These are phyloP conservation scores for Diaporthe citriasiana DNA, from an alignment of 2,329 filamentous ascomycete genomes.

Conservation along the genomic window DNA sequence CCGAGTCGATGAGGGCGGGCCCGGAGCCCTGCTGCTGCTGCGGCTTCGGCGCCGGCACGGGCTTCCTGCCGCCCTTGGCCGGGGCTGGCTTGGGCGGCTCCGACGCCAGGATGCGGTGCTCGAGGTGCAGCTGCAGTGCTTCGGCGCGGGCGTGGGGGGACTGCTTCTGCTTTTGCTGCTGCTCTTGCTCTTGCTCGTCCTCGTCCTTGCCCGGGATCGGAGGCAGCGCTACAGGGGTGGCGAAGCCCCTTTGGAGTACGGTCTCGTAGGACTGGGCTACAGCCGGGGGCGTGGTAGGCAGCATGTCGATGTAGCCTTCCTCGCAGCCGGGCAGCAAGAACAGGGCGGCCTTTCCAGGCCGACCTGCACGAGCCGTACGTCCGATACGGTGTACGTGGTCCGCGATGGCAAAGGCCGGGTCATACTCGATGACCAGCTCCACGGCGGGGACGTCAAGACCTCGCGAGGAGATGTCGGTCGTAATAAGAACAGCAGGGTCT, in stretches of 20 bases:
- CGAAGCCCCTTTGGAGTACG: conserved; percentile 76
- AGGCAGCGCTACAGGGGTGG: conserved; percentile 72
- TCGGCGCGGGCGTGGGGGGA: conserved; percentile 63
- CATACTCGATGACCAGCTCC: conserved; percentile 95
- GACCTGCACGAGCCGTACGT: conserved; percentile 92
- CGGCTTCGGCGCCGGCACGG: conserved; percentile 51
- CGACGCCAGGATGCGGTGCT: conserved; percentile 67
- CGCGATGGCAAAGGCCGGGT: conserved; percentile 91
- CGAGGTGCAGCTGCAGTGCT: conserved; percentile 70
- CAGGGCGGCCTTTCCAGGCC: conserved; percentile 86
- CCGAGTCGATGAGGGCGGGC: conserved; percentile 81
- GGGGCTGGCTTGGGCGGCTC: conserved; percentile 38
- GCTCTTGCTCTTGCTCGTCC: conserved; percentile 62
- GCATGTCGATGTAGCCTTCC: conserved; percentile 87
- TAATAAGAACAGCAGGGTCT: conserved; percentile 86
- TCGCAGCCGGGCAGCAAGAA: conserved; percentile 93
- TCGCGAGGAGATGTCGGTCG: conserved; percentile 95
- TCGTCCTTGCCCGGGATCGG: conserved; percentile 67
- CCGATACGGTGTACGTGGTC: conserved; percentile 97
- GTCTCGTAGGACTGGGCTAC: conserved; percentile 66
- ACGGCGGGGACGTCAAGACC: conserved; percentile 96
- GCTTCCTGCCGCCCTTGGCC: conserved; percentile 52
- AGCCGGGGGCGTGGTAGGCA: conserved; percentile 67
- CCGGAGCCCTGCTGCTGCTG: conserved; percentile 47
- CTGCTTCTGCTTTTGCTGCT: conserved; percentile 61